These are phyloP conservation scores for Penicillium sp. DNA, from an alignment of 2,329 filamentous ascomycete genomes.

Conservation along the genomic window DNA sequence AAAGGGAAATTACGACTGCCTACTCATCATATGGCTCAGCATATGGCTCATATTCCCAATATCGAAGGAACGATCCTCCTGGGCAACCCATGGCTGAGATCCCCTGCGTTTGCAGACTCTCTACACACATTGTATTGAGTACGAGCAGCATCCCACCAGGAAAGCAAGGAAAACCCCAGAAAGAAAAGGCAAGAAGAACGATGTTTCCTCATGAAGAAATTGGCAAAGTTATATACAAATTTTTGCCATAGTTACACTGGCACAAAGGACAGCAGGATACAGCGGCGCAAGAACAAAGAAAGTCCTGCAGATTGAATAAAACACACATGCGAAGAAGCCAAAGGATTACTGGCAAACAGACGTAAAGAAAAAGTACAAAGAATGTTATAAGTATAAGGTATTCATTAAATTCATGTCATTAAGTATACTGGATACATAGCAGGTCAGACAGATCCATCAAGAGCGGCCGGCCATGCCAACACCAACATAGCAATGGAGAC, in stretches of 20 bases:
- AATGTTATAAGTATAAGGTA: background rate
- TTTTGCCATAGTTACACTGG: background rate
- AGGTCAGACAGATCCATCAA: slow-evolving; percentile 8
- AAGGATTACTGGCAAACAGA: background rate
- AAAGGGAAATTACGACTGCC: background rate
- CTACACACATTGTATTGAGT: background rate
- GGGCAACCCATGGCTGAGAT: background rate
- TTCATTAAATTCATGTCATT: slow-evolving; percentile 20
- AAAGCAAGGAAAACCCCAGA: background rate
- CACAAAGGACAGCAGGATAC: background rate
- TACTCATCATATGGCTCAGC: background rate
- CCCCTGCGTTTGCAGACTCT: background rate
- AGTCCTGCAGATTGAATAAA: background rate
- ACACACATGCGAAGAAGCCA: background rate
- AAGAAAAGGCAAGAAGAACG: background rate
- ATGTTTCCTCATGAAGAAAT: background rate
- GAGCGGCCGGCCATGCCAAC: slow-evolving; percentile 5
- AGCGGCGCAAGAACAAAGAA: background rate
- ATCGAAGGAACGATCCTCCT: background rate
- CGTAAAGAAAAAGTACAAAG: background rate
- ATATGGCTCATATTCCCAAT: background rate
- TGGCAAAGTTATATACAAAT: background rate
- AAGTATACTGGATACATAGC: slow-evolving; percentile 8
- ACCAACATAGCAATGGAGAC: slow-evolving; percentile 18
- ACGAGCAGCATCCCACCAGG: background rate